Evolutionary conservation across 805 yeast species (phyloP), one percentile per base, ranked within the genome.

Genomic region (Metschnikowia koreensis): DNA sequence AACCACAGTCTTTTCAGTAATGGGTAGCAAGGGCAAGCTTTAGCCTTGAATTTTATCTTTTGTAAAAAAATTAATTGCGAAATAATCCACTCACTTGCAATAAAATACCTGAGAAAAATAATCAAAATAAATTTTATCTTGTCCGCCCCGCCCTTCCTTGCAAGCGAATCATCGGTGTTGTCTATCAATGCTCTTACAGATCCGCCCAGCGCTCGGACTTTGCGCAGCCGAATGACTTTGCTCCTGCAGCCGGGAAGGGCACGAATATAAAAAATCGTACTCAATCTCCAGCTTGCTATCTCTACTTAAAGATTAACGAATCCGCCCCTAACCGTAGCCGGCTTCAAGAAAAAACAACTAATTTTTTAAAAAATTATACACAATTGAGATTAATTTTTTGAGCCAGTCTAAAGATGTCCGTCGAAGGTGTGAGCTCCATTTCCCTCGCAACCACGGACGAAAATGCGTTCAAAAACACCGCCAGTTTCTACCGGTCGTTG

Each of bases 391-490:
- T 22, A 22, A 22, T 22, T 22, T 22, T 22, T 22, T 22, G 22
- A 22, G 22, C 22, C 22, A 31, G 10, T 31, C 13, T 12, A n/a
- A 29, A 37, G 26, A 58, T 56, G 60, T 48, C 55, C 26, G 57
- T 55, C 22, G 51, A 51, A 41, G 71, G 74, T 22, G 64, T 83
- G 46, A 81, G 87, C 28, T 83, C 81, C 62, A 72, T 81, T 27
- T 85, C 93, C 38, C 70, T 86, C 49, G 82, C 82, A 41, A 83
- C 91, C 9, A 68, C 73, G 46, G 79, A 77, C 59, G 70, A 76
- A 4, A 67, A 65, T 8, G 63, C 66, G 37, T 87, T 81, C 66
- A 70, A 70, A 6, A 63, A 70, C 34, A 64, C 86, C 11, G 70
- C 81, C 47, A 60, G 69, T n/a, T 87, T 85, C 68, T 87, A 87